Conservation (phyloP, 2,329 filamentous ascomycete species). For the Ambrosiella xylebori region DNA sequence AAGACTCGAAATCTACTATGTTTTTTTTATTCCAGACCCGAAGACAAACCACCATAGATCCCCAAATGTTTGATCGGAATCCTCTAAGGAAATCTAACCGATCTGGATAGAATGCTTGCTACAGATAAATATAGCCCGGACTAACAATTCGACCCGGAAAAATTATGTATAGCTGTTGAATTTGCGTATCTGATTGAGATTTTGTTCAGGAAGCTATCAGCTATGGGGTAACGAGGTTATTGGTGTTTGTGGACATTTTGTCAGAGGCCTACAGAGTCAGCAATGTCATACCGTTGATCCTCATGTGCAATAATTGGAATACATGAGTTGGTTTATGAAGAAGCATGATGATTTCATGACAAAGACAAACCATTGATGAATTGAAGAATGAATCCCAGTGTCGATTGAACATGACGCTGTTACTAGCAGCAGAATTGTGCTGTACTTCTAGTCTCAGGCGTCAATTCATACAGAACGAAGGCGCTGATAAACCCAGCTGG, state of each 20-base stretch:
- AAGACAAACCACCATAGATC: not conserved
- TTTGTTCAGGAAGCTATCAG: too few species aligned
- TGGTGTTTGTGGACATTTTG: not conserved
- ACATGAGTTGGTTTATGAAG: not conserved
- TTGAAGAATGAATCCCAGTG: too few species aligned
- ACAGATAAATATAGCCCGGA: not conserved
- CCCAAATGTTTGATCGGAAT: not conserved
- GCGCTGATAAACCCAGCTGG: not conserved
- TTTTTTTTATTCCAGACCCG: too few species aligned
- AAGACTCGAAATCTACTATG: too few species aligned
- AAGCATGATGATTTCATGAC: too few species aligned
- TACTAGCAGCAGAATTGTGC: not conserved
- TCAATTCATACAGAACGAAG: not conserved
- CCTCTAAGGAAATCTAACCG: not conserved
- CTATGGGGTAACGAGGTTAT: too few species aligned
- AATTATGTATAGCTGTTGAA: not conserved
- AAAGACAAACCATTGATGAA: too few species aligned
- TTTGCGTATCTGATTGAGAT: too few species aligned
- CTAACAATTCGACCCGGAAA: too few species aligned
- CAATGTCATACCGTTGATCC: not conserved
- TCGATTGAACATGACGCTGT: too few species aligned
- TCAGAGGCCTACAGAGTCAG: not conserved
- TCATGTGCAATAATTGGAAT: not conserved
- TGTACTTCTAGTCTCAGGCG: not conserved
- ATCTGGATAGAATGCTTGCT: not conserved